Evolutionary conservation across 768 basidiomycete species (phyloP).

Genomic region (Rhizopogon vulgaris): DNA sequence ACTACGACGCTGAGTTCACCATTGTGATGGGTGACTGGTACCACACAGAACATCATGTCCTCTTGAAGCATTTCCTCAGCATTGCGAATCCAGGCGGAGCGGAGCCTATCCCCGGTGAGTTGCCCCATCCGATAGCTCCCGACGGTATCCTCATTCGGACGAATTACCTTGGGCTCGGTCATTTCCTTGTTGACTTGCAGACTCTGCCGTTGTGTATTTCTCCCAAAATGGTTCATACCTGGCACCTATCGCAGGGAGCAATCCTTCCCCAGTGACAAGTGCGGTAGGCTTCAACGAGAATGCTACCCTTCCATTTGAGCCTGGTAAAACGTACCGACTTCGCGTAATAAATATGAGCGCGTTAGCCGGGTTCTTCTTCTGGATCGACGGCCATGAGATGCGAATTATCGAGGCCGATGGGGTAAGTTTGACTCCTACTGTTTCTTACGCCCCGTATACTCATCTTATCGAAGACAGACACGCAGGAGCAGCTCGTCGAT

Average conservation of each 20-base stretch:
- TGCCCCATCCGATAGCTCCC: not conserved
- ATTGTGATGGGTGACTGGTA: slow-evolving; percentile 91
- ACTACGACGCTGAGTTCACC: slow-evolving; percentile 88
- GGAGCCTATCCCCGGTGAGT: slow-evolving; percentile 80
- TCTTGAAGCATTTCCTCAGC: slow-evolving; percentile 63
- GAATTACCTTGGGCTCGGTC: not conserved
- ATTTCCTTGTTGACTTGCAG: slow-evolving; percentile 29
- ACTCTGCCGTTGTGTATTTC: slow-evolving; percentile 80
- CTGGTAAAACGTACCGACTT: slow-evolving; percentile 88
- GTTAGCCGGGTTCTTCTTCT: slow-evolving; percentile 73
- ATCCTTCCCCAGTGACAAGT: slow-evolving; percentile 38
- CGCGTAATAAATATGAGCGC: slow-evolving; percentile 82
- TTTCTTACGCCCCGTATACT: not conserved
- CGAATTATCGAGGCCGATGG: slow-evolving; percentile 79
- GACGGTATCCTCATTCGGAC: not conserved
- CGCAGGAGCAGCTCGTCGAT: slow-evolving; percentile 67
- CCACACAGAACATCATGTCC: slow-evolving; percentile 61
- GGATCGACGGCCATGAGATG: slow-evolving; percentile 89
- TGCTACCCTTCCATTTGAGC: slow-evolving; percentile 70
- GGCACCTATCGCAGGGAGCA: slow-evolving; percentile 47
- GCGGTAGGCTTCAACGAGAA: slow-evolving; percentile 83
- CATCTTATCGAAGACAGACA: slow-evolving; percentile 56
- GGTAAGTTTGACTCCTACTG: slow-evolving; percentile 33
- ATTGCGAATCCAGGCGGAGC: slow-evolving; percentile 75
- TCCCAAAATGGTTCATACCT: slow-evolving; percentile 70